Evolutionary conservation across 179 eudicot species (phyloP), one percentile per base, ranked within the genome.

Genomic region (Amaranthus tricolor): DNA sequence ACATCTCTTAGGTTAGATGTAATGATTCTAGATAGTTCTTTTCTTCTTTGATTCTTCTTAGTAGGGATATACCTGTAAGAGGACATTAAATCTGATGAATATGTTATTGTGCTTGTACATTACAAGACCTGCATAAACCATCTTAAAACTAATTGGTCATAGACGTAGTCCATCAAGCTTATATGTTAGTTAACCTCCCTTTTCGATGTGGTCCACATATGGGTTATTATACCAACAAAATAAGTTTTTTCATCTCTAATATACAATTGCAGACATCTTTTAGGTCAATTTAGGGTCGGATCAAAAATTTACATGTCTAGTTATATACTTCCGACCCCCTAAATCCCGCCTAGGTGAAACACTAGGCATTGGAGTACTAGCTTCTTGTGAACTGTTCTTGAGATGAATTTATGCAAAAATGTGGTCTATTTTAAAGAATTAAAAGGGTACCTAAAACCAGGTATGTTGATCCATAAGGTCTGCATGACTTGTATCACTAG

Each of bases 401-500:
- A n/a, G n/a, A n/a, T n/a, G n/a, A 53, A 13, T 12, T 7, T 53
- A 53, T 53, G 57, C 15, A 14, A 21, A 13, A 21, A 9, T 21
- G 6, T n/a, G n/a, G n/a, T n/a, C n/a, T n/a, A n/a, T 2, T 9
- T 24, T 9, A 10, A 57, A 57, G 61, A 12, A 40, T 40, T 12
- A n/a, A 65, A 0, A 14, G 62, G 8, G 20, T 55, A 83, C 85
- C 86, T 84, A 77, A 78, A 82, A 59, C 87, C 85, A 51, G 88
- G 86, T 71, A 87, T 79, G 75, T 85, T 31, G 40, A 31, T 31
- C 40, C 40, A 82, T 20, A 78, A 51, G 68, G 77, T 79, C 59
- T 74, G 82, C 85, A 85, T 85, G 70, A 80, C 83, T 76, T 87
- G 88, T 9, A 87, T 55, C 45, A 82, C 90, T 10, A 87, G 80